Evolutionary conservation across 2,329 filamentous ascomycete species (phyloP), one percentile per base, ranked within the genome.

Genomic region (Colletotrichum neosansevieriae): DNA sequence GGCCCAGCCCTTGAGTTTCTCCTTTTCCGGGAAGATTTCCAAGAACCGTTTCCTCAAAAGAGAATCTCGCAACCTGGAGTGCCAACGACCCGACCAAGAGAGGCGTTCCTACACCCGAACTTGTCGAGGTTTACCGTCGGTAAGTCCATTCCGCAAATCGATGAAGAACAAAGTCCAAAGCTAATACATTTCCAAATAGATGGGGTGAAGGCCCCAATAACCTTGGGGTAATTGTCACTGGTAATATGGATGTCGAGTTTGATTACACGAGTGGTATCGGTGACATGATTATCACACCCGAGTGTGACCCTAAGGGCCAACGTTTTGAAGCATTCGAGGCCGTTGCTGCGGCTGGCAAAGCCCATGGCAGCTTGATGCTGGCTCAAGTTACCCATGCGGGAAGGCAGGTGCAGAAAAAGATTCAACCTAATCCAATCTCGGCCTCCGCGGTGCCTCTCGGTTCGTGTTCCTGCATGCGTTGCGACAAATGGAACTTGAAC

Each of bases 21-120:
- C 79, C 40, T 86, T 86, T 75, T 85, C 85, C 50, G 82, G 84
- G 58, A 83, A 80, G 63, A 85, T 83, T 2, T 89, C 89, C 2
- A 85, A 84, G 47, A 92, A 92, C 75, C 82, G 89, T n/a, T 89
- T 91, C 73, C 76, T 91, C 71, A 92, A 92, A 76, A 88, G 82
- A 92, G 75, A 81, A 84, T 7, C 79, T 91, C 13, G 86, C 88
- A 0, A 88, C 85, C 5, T 92, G 88, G 87, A 82, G 86, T 66
- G 80, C 84, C 6, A 82, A 82, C 24, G 81, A 87, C 63, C 72
- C 86, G 9, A 77, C 83, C 21, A 81, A 81, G 3, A 83, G 89
- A 47, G 82, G 81, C 0, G 72, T 83, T 21, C 81, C 81, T 1
- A 77, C 78, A 3, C 71, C 76, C 34, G 76, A 81, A 50, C 72